Conservation (phyloP, 345 rosid genomes). For the Mercurialis annua region DNA sequence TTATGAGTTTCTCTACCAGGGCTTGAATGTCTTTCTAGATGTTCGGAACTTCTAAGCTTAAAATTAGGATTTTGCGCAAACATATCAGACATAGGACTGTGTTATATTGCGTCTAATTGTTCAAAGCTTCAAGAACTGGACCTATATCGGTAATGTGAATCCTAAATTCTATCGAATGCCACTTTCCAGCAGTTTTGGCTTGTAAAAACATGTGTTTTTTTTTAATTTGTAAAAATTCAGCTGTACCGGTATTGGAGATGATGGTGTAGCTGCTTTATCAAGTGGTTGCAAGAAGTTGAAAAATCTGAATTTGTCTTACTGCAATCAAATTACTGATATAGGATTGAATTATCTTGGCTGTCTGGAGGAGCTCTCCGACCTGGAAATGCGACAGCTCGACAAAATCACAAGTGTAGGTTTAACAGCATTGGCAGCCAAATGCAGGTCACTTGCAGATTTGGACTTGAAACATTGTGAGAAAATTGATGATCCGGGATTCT, state of each 20-base stretch:
- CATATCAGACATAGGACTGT: constrained; percentile 69
- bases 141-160: constrained; percentile 67
- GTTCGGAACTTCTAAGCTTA: constrained; percentile 54
- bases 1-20: constrained; percentile 42
- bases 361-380: constrained; percentile 55
- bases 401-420: constrained; percentile 65
- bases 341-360: constrained; percentile 53
- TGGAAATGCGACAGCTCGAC: constrained; percentile 64
- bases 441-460: constrained; percentile 56
- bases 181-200: neutral
- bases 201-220: neutral
- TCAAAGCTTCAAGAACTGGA: constrained; percentile 64
- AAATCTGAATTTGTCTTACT: constrained; percentile 77
- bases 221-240: constrained; percentile 33
- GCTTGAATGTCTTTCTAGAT: constrained; percentile 65
- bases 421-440: constrained; percentile 54
- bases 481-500: constrained; percentile 73
- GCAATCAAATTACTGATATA: constrained; percentile 53
- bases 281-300: constrained; percentile 73
- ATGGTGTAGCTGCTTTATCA: constrained; percentile 67
- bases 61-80: constrained; percentile 75
- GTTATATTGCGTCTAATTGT: constrained; percentile 59
- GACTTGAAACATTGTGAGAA: constrained; percentile 74
- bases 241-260: constrained; percentile 65
- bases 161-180: neutral